Percentiles rank a stretch among this genome's conserved stretches.
phyloP scores from a whole-genome alignment of 805 yeast genomes.

The Diddensiella santjacobensis region DNA sequence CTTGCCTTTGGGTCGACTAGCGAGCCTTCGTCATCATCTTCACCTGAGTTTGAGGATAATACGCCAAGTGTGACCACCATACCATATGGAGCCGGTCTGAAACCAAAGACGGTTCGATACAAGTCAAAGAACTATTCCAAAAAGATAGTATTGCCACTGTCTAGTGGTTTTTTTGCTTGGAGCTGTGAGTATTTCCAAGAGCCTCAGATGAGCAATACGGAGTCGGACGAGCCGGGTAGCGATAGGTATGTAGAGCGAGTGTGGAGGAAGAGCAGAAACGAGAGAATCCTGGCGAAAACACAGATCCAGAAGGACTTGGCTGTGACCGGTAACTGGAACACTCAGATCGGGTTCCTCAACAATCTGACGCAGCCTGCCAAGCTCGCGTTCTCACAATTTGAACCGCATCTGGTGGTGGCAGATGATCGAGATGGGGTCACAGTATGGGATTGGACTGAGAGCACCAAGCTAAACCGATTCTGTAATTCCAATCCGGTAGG shows the following conservation, averaged over 20 bases:
- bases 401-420: slow-evolving; percentile 69
- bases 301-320: slow-evolving; percentile 87
- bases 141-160: slow-evolving; percentile 30
- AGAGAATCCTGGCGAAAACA: slow-evolving; percentile 77
- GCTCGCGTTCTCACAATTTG: slow-evolving; percentile 84
- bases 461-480: slow-evolving; percentile 59
- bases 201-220: slow-evolving; percentile 85
- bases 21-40: neutral
- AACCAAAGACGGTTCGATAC: slow-evolving; percentile 32
- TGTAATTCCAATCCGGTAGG: slow-evolving; percentile 84
- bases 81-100: slow-evolving; percentile 32
- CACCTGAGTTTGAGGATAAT: neutral
- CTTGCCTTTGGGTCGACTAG: slow-evolving; percentile 16
- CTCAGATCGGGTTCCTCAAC: slow-evolving; percentile 52
- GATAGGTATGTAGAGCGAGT: slow-evolving; percentile 72
- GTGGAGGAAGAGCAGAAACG: slow-evolving; percentile 91
- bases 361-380: slow-evolving; percentile 78
- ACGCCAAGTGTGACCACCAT: slow-evolving; percentile 25
- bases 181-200: slow-evolving; percentile 88
- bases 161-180: slow-evolving; percentile 39
- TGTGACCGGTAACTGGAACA: slow-evolving; percentile 80
- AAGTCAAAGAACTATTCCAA: slow-evolving; percentile 21
- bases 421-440: slow-evolving; percentile 82
- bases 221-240: slow-evolving; percentile 89
- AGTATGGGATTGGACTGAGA: slow-evolving; percentile 82